phyloP scores from a whole-genome alignment of 768 basidiomycete species.

The Rhodotorula diobovata region DNA sequence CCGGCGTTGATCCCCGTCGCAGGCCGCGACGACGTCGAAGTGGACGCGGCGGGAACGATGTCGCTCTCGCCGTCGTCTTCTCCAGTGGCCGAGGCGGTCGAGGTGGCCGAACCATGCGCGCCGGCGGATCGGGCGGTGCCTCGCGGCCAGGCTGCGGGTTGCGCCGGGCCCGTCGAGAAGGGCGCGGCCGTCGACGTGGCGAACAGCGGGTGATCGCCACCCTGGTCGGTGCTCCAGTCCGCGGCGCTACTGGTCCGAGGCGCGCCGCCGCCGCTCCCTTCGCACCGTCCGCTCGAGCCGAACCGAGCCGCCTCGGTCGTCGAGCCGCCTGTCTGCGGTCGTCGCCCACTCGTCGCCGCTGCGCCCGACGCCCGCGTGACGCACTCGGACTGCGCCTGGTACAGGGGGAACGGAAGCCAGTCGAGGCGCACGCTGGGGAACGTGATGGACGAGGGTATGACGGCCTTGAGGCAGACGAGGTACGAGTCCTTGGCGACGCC shows the following conservation, averaged over 20 bases:
- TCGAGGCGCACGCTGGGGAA: slow-evolving; percentile 21
- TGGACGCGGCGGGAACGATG: not conserved
- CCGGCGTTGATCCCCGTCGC: not conserved
- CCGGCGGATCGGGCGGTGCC: not conserved
- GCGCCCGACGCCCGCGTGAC: slow-evolving; percentile 13
- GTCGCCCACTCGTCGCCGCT: not conserved
- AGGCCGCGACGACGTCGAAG: not conserved
- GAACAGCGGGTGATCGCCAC: slow-evolving; percentile 7
- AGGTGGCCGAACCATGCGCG: not conserved
- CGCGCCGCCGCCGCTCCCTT: not conserved
- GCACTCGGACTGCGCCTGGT: slow-evolving; percentile 30
- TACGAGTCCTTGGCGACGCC: slow-evolving; percentile 25
- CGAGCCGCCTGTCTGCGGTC: slow-evolving; percentile 15
- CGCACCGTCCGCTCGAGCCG: slow-evolving; percentile 7
- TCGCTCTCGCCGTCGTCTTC: slow-evolving; percentile 1
- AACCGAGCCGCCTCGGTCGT: not conserved
- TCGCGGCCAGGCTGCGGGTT: not conserved
- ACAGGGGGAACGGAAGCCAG: slow-evolving; percentile 33
- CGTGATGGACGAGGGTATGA: slow-evolving; percentile 28
- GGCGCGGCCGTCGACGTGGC: slow-evolving; percentile 10
- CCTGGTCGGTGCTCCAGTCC: not conserved
- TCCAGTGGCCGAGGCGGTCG: not conserved
- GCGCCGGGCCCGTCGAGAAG: slow-evolving; percentile 11
- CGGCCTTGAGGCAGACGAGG: slow-evolving; percentile 31
- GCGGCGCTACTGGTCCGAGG: not conserved